Percentiles rank a stretch among this genome's conserved stretches.
These are phyloP conservation scores for Paecilomyces formosus DNA, from an alignment of 2,329 filamentous ascomycete species.

Conservation along the genomic window DNA sequence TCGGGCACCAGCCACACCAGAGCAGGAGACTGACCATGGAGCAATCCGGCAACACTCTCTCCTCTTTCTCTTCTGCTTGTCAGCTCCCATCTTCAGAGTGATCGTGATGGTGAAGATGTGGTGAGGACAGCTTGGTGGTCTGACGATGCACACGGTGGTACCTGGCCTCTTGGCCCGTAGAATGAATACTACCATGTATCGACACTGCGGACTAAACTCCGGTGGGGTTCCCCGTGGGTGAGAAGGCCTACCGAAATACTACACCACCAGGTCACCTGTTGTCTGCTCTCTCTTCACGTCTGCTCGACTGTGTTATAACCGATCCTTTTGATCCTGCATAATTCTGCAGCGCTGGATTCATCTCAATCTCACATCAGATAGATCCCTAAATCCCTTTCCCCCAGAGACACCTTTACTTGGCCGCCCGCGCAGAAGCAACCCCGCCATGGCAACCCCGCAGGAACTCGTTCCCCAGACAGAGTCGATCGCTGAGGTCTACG, in stretches of 20 bases:
- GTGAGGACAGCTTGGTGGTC: background rate
- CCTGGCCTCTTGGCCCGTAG: background rate
- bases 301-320: background rate
- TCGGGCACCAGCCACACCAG: background rate
- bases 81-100: no score
- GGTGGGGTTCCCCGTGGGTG: background rate
- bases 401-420: background rate
- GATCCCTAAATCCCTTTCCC: background rate
- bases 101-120: background rate
- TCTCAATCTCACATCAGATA: background rate
- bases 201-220: background rate
- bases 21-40: background rate
- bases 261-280: background rate
- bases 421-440: conserved; percentile 4
- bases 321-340: background rate
- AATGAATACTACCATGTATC: background rate
- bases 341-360: background rate
- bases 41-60: background rate
- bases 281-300: background rate
- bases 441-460: conserved; percentile 32
- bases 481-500: conserved; percentile 76
- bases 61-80: background rate
- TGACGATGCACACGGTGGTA: background rate
- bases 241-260: background rate
- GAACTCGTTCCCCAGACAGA: conserved; percentile 63